These are phyloP conservation scores for Fusarium nodosum DNA, from an alignment of 2,329 filamentous ascomycete species.

Conservation along the genomic window DNA sequence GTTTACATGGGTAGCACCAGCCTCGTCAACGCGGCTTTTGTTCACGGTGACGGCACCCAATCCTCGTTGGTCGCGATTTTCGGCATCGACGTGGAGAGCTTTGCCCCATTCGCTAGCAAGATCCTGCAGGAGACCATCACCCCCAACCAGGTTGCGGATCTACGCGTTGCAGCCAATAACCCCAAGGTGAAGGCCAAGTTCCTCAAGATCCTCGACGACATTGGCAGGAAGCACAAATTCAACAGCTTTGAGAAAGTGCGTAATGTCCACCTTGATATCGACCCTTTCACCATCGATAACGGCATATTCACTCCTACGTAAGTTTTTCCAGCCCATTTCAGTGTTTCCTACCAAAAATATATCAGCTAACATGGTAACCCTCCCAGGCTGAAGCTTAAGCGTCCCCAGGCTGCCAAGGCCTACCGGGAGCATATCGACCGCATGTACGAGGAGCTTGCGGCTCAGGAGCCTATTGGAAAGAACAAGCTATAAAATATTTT, in stretches of 20 bases:
- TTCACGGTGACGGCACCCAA: slow-evolving; percentile 90
- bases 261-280: slow-evolving; percentile 80
- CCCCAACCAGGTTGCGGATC: slow-evolving; percentile 73
- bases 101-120: slow-evolving; percentile 84
- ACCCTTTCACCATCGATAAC: slow-evolving; percentile 95
- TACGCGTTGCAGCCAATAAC: slow-evolving; percentile 77
- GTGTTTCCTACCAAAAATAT: background rate
- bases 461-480: slow-evolving; percentile 34
- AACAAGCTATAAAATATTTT: slow-evolving; percentile 46
- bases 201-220: slow-evolving; percentile 80
- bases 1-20: slow-evolving; percentile 86
- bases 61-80: slow-evolving; percentile 87
- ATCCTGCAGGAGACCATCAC: slow-evolving; percentile 77
- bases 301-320: slow-evolving; percentile 90
- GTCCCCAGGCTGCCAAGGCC: slow-evolving; percentile 67
- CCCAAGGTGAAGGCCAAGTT: slow-evolving; percentile 80
- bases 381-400: slow-evolving; percentile 70
- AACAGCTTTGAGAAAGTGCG: slow-evolving; percentile 90
- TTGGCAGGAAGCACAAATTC: slow-evolving; percentile 87
- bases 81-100: slow-evolving; percentile 86
- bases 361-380: slow-evolving; percentile 28
- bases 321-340: slow-evolving; percentile 57
- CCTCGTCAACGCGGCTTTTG: slow-evolving; percentile 83
- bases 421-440: slow-evolving; percentile 67
- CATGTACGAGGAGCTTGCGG: slow-evolving; percentile 67